Conservation (phyloP, 225 moss, liverwort and hornwort genomes). For the Polytrichum commune region DNA sequence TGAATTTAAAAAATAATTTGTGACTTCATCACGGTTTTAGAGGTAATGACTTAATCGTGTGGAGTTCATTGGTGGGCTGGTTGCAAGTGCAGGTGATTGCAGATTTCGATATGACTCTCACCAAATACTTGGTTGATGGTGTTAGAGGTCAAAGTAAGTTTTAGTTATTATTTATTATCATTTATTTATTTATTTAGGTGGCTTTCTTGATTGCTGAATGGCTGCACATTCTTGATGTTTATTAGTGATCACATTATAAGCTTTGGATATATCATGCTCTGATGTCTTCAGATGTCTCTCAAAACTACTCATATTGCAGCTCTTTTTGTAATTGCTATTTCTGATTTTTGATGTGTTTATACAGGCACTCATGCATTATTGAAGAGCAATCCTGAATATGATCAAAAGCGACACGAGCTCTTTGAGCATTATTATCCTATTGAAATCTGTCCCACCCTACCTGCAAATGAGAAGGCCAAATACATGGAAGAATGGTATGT, state of each 20-base stretch:
- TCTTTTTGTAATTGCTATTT: neutral
- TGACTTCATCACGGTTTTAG: no score
- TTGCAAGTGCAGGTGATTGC: constrained; percentile 63
- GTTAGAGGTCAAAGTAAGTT: constrained; percentile 73
- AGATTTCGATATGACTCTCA: constrained; percentile 84
- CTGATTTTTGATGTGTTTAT: neutral
- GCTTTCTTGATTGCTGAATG: no score
- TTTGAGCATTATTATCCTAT: constrained; percentile 73
- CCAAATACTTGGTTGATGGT: constrained; percentile 72
- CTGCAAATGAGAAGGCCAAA: constrained; percentile 56
- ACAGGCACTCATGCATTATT: constrained; percentile 71
- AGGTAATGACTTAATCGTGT: neutral
- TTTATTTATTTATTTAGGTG: neutral
- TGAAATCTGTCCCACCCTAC: constrained; percentile 59
- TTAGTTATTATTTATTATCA: neutral
- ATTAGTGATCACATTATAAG: no score
- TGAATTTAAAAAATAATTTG: no score
- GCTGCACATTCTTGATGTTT: no score
- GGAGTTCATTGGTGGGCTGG: neutral
- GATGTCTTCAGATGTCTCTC: no score
- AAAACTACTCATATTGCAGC: no score
- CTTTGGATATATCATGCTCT: no score
- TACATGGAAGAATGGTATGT: constrained; percentile 83
- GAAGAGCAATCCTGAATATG: constrained; percentile 62
- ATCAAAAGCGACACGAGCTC: constrained; percentile 65